Conservation (phyloP, 83 land plant genomes). For the Isoetes engelmannii region DNA sequence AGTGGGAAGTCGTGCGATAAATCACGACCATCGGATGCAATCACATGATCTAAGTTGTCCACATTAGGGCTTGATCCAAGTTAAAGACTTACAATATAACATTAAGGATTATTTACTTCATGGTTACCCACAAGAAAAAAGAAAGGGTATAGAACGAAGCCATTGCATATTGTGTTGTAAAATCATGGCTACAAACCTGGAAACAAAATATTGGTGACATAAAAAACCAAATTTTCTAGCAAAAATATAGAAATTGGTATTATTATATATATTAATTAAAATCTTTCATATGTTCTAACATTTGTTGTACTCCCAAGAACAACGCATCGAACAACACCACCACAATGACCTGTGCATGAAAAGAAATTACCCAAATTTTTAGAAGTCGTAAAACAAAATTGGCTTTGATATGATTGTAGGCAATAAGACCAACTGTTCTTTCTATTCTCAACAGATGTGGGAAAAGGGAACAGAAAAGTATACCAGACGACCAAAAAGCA, state of each 20-base stretch:
- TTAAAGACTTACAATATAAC: too few species aligned
- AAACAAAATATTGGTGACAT: background rate
- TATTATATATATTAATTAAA: constrained; percentile 43
- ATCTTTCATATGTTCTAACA: constrained; percentile 8
- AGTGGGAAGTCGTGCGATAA: background rate
- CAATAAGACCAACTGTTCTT: background rate
- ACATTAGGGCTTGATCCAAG: too few species aligned
- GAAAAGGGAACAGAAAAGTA: background rate
- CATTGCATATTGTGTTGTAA: constrained; percentile 6
- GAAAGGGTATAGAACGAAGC: background rate
- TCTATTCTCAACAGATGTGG: background rate
- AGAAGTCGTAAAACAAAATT: background rate
- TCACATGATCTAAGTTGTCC: too few species aligned
- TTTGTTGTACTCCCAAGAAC: constrained; percentile 59
- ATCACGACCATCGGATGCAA: too few species aligned
- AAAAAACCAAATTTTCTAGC: constrained; percentile 32
- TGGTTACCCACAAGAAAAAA: background rate
- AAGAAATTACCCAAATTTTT: background rate
- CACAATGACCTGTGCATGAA: constrained; percentile 46
- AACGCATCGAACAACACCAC: constrained; percentile 61
- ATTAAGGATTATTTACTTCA: too few species aligned
- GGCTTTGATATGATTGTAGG: background rate
- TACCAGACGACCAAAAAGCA: constrained; percentile 77
- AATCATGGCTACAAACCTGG: background rate
- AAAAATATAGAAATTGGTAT: too few species aligned